Base-by-base conservation (phyloP, 495 filamentous ascomycete genomes). In the Eremomyces bilateralis region DNA sequence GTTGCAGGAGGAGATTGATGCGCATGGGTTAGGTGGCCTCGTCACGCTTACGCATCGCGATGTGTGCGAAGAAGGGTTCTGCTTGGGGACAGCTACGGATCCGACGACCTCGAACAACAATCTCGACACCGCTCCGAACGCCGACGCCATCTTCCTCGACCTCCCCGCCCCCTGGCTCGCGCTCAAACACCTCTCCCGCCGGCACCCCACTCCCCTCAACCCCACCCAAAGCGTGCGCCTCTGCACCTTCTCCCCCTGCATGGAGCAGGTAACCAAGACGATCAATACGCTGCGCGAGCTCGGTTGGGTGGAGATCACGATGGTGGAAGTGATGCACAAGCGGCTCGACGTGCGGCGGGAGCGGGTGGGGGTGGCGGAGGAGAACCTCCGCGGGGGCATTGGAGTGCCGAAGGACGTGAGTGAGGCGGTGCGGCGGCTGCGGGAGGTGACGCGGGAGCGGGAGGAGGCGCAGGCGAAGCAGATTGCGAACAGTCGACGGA, bases 221-320 rank as follows among this genome's bases (percentile, higher is more conserved):
- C 21, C 36, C 34, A 21, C 34, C 32, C 38, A 45, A 20, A 20
- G 32, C 28, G 18, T 69, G 15, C 64, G 81, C 40, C 58, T 97
- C 40, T 97, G 88, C 55, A 85, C 84, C 2, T 97, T 97, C 59
- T 83, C 76, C 4, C 88, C 88, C 0, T 97, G 88, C 52, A 83
- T 97, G 45, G 88, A 97, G 55, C 88, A 97, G 53, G 84, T 84
- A 5, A 76, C 76, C 20, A 65, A 69, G 24, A 94, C 90, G 0
- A 69, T 92, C 33, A 69, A 76, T 28, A 61, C 65, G 1, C 64
- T 97, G 48, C 75, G 83, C 27, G 61, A 71, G 20, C 57, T 78
- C 2, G 77, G 76, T 37, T 97, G 88, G 90, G 61, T 84, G n/a
- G 69, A 80, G 29, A 83, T 95, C 44, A 67, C 73, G 28, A 93